Conservation (phyloP, 352 stramenopile species). For the Phytophthora palmivora region DNA sequence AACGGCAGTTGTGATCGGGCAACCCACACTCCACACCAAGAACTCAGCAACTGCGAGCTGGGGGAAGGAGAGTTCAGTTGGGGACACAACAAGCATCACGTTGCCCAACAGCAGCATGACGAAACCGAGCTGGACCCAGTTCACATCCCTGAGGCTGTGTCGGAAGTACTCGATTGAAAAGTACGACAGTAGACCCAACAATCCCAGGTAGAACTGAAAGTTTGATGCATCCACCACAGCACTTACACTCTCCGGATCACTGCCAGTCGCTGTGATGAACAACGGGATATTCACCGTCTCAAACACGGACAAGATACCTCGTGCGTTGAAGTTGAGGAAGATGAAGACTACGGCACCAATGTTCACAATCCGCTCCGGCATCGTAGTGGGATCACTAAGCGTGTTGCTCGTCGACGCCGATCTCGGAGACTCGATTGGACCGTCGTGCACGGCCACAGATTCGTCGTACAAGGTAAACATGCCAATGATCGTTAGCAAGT, state of each 20-base stretch:
- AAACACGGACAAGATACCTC: too few species aligned
- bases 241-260: conserved; percentile 51
- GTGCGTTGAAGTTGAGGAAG: too few species aligned
- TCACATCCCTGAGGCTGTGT: conserved; percentile 63
- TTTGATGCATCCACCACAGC: conserved; percentile 69
- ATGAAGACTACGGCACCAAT: too few species aligned
- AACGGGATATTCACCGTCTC: conserved; percentile 83
- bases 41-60: conserved; percentile 59
- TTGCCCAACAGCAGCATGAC: conserved; percentile 64
- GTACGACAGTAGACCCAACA: conserved; percentile 71
- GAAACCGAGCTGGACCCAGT: conserved; percentile 71
- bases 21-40: conserved; percentile 81
- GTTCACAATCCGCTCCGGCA: too few species aligned
- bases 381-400: conserved; percentile 52
- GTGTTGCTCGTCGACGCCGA: conserved; percentile 41
- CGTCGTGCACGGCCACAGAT: conserved; percentile 56
- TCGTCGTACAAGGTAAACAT: conserved; percentile 74
- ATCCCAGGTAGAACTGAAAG: conserved; percentile 79
- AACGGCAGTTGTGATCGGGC: too few species aligned
- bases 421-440: conserved; percentile 52
- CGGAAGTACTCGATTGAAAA: conserved; percentile 80
- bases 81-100: conserved; percentile 54
- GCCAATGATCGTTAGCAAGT: conserved; percentile 58
- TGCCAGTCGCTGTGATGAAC: conserved; percentile 67
- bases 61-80: conserved; percentile 46